A percentile compares a stretch with the other conserved stretches of the same genome.
These are phyloP conservation scores for Orbilia ellipsospora DNA, from an alignment of 2,329 filamentous ascomycete species.

Conservation along the genomic window DNA sequence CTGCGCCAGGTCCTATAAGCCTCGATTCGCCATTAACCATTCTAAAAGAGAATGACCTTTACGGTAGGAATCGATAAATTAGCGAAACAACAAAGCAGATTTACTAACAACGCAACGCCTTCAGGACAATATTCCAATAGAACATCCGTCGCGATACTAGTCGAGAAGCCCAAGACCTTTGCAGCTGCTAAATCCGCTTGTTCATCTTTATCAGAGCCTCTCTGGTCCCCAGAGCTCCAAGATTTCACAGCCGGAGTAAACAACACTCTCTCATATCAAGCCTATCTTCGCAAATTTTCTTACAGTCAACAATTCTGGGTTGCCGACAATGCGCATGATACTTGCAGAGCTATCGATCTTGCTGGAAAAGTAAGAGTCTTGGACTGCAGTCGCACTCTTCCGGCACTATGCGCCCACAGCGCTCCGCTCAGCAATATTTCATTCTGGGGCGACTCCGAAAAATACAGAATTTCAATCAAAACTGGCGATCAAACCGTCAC, in stretches of 20 bases:
- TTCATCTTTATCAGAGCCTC: conserved; percentile 22
- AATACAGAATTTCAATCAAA: conserved; percentile 63
- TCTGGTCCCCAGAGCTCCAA: conserved; percentile 46
- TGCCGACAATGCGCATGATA: conserved; percentile 55
- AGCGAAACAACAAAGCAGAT: conserved; percentile 60
- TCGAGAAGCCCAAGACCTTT: conserved; percentile 39
- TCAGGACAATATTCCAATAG: conserved; percentile 43
- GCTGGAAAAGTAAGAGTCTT: conserved; percentile 58
- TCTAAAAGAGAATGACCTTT: conserved; percentile 28
- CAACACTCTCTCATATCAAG: conserved; percentile 63
- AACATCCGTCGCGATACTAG: conserved; percentile 30
- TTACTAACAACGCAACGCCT: conserved; percentile 62
- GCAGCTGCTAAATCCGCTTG: conserved; percentile 21
- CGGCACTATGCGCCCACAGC: conserved; percentile 64
- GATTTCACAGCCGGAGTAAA: conserved; percentile 42
- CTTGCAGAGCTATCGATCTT: conserved; percentile 59
- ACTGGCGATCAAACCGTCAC: conserved; percentile 62
- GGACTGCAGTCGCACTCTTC: conserved; percentile 57
- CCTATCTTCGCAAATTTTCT: conserved; percentile 57
- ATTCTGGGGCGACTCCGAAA: conserved; percentile 60
- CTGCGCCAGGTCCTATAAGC: neutral
- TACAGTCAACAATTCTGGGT: conserved; percentile 62
- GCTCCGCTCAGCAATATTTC: conserved; percentile 63
- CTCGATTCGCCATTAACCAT: conserved; percentile 19
- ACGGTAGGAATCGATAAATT: conserved; percentile 55